phyloP scores from a whole-genome alignment of 2,329 filamentous ascomycete species.

The Verticillium klebahnii region DNA sequence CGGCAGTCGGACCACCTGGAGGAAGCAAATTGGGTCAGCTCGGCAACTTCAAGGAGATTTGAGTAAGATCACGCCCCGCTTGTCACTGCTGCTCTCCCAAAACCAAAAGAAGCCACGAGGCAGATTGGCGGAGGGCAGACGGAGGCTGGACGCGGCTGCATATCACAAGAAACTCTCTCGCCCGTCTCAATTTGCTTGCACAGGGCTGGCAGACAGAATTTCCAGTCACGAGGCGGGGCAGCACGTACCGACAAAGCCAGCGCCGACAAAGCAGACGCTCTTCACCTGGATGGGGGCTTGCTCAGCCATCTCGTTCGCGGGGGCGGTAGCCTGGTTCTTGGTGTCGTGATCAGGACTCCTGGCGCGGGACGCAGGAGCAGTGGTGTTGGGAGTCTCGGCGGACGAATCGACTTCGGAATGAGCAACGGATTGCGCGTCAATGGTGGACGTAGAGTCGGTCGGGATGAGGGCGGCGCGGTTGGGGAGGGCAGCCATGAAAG shows the following conservation, averaged over 20 bases:
- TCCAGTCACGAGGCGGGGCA: not conserved
- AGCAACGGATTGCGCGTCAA: conserved; percentile 8
- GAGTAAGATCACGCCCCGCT: not conserved
- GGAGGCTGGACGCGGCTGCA: not conserved
- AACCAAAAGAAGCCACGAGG: not conserved
- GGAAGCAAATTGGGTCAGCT: conserved; percentile 2
- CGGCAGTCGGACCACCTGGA: conserved; percentile 67
- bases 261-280: conserved; percentile 69
- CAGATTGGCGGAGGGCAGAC: not conserved
- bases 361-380: conserved; percentile 12
- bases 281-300: conserved; percentile 15
- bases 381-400: conserved; percentile 12
- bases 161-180: not conserved
- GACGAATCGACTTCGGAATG: conserved; percentile 12
- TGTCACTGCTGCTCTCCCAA: not conserved
- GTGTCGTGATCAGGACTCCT: conserved; percentile 8
- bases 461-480: conserved; percentile 5
- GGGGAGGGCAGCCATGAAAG: conserved; percentile 9
- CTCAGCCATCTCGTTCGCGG: conserved; percentile 5
- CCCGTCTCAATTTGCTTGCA: not conserved
- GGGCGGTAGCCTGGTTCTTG: not conserved
- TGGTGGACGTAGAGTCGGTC: conserved; percentile 9
- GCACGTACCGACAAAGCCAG: conserved; percentile 68
- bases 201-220: not conserved
- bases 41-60: not conserved